These are phyloP conservation scores for Aspergillus nidulans DNA, from an alignment of 495 filamentous ascomycete species.

Conservation along the genomic window DNA sequence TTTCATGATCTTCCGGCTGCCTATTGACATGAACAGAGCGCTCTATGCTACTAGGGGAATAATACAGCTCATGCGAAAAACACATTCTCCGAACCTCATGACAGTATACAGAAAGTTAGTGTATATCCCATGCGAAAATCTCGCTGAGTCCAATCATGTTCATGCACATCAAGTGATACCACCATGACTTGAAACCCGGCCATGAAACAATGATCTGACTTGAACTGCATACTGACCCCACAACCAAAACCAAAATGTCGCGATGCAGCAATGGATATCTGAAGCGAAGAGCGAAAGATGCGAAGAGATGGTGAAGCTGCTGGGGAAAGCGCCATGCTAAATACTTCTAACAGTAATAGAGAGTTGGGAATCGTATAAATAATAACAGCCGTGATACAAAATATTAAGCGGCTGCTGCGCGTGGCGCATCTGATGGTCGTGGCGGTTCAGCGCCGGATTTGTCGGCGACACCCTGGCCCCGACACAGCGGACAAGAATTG, in stretches of 20 bases:
- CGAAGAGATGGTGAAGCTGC: slow-evolving; percentile 29
- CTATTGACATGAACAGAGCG: not conserved
- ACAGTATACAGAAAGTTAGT: not conserved
- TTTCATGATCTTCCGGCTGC: not conserved
- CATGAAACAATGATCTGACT: slow-evolving; percentile 2
- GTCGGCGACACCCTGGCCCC: slow-evolving; percentile 61
- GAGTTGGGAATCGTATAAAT: not conserved
- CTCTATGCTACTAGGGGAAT: not conserved
- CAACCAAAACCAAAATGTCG: slow-evolving; percentile 15
- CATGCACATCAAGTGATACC: not conserved
- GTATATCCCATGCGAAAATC: not conserved
- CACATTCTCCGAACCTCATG: not conserved
- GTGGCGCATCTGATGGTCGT: slow-evolving; percentile 14
- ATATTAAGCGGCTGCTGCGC: slow-evolving; percentile 20
- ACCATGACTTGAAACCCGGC: not conserved
- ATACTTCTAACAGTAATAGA: slow-evolving; percentile 14
- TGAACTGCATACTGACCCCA: slow-evolving; percentile 5
- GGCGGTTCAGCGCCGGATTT: slow-evolving; percentile 22
- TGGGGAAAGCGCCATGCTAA: slow-evolving; percentile 40
- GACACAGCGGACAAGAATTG: slow-evolving; percentile 72
- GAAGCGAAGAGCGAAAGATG: slow-evolving; percentile 7
- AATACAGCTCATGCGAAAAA: slow-evolving; percentile 1
- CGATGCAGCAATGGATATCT: slow-evolving; percentile 34
- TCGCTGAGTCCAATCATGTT: not conserved
- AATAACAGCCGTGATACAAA: not conserved